Evolutionary conservation across 352 stramenopile genomes (phyloP).

Genomic region (Lagenidium sp.): DNA sequence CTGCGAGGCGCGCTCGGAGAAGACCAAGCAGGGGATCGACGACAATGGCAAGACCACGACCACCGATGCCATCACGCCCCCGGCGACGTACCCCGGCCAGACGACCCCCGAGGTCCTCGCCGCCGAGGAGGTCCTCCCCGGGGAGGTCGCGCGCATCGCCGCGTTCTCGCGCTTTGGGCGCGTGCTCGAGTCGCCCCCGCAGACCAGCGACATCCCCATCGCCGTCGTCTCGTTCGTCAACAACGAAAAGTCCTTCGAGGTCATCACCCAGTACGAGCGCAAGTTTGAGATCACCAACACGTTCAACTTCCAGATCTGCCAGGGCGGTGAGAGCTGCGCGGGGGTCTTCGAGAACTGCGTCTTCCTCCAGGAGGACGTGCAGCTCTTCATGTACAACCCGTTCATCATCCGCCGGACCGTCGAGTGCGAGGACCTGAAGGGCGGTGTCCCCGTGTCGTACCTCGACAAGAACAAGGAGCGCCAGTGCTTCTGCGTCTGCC

Average conservation of each 20-base stretch:
- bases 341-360: constrained; percentile 24
- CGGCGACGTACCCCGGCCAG: background rate
- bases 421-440: constrained; percentile 21
- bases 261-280: constrained; percentile 20
- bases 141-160: constrained; percentile 24
- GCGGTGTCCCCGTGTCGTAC: constrained; percentile 39
- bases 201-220: constrained; percentile 7
- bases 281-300: constrained; percentile 17
- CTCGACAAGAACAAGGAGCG: constrained; percentile 19
- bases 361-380: constrained; percentile 18
- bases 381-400: constrained; percentile 63
- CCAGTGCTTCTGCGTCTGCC: constrained; percentile 54
- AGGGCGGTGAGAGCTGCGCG: constrained; percentile 9
- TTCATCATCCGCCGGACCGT: constrained; percentile 29
- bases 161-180: constrained; percentile 23
- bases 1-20: constrained; percentile 24
- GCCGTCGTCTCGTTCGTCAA: constrained; percentile 38
- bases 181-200: constrained; percentile 10
- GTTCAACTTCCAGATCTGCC: constrained; percentile 39
- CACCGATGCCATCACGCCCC: too few species aligned
- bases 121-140: constrained; percentile 9
- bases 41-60: background rate
- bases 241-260: constrained; percentile 20
- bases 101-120: constrained; percentile 11
- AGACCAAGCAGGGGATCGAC: constrained; percentile 8